Percentiles rank a stretch among this genome's conserved stretches.
Conservation (phyloP, 2,329 filamentous ascomycete species). For the Trichoderma polysporum region DNA sequence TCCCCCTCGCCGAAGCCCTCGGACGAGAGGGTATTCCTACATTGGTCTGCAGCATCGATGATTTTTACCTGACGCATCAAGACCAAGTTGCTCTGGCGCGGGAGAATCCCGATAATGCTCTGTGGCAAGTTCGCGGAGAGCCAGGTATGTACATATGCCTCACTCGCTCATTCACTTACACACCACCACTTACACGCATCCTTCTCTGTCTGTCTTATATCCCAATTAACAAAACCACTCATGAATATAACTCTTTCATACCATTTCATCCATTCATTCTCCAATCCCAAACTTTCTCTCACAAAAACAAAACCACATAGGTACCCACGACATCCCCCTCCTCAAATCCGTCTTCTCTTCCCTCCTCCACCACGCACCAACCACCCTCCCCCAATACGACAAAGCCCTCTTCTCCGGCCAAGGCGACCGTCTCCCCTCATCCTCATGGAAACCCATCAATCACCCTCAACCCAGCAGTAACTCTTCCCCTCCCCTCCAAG, state of each 20-base stretch:
- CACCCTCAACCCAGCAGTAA: constrained; percentile 38
- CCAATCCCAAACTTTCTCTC: not conserved
- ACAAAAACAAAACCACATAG: constrained; percentile 24
- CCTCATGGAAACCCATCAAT: constrained; percentile 61
- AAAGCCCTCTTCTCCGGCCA: constrained; percentile 75
- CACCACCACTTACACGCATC: not conserved
- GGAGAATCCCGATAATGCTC: constrained; percentile 66
- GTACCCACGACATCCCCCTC: constrained; percentile 72
- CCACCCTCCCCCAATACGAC: constrained; percentile 73
- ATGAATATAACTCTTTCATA: too few relatives aligned
- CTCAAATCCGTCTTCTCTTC: constrained; percentile 60
- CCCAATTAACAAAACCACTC: not conserved
- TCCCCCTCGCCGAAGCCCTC: constrained; percentile 62
- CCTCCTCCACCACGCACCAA: constrained; percentile 52
- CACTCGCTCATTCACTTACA: not conserved
- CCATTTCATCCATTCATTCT: not conserved
- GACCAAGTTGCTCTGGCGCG: constrained; percentile 66
- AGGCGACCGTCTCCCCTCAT: constrained; percentile 68
- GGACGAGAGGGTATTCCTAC: constrained; percentile 59
- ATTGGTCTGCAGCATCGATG: constrained; percentile 79
- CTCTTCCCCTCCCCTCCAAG: constrained; percentile 45
- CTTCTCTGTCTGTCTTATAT: too few relatives aligned
- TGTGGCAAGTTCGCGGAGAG: constrained; percentile 80
- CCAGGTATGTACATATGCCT: constrained; percentile 53
- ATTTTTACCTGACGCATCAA: constrained; percentile 77